Conservation (phyloP, 495 filamentous ascomycete genomes). For the Mytilinidion resinicola region DNA sequence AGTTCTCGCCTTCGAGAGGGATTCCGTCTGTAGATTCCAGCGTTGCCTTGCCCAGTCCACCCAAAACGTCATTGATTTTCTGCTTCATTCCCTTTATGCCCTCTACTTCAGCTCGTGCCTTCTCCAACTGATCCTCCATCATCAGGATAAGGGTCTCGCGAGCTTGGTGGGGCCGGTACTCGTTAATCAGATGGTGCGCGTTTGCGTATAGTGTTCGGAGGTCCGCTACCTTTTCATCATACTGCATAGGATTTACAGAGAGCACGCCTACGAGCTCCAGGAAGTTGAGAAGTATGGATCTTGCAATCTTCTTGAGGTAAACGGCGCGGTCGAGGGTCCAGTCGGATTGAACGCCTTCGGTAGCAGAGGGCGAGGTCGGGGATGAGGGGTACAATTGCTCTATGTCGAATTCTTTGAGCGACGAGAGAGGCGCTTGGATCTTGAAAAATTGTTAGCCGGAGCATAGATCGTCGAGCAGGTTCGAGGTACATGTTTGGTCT, state of each 20-base stretch:
- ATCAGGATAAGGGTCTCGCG: constrained; percentile 80
- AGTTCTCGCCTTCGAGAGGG: constrained; percentile 34
- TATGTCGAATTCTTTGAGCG: constrained; percentile 62
- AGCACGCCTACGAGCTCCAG: constrained; percentile 72
- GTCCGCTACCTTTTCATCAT: constrained; percentile 58
- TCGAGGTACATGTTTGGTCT: constrained; percentile 52
- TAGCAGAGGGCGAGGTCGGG: constrained; percentile 36
- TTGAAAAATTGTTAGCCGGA: constrained; percentile 24
- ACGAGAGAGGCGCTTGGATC: constrained; percentile 58
- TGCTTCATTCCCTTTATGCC: constrained; percentile 64
- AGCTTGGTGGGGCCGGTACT: constrained; percentile 93
- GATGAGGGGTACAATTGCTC: constrained; percentile 59
- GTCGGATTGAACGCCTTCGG: constrained; percentile 38
- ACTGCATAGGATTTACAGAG: constrained; percentile 47
- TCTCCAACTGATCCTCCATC: constrained; percentile 84
- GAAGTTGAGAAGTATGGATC: constrained; percentile 78
- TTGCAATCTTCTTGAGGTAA: constrained; percentile 70
- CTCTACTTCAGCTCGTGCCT: constrained; percentile 68
- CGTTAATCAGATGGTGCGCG: constrained; percentile 83
- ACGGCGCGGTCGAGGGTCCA: constrained; percentile 59
- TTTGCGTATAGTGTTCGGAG: constrained; percentile 78
- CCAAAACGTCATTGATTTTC: constrained; percentile 63
- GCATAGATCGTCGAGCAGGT: neutral
- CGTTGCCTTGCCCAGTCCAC: constrained; percentile 52
- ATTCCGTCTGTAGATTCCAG: constrained; percentile 30